Percentiles rank a stretch among this genome's conserved stretches.
These are phyloP conservation scores for Capronia coronata DNA, from an alignment of 2,329 filamentous ascomycete genomes.

Conservation along the genomic window DNA sequence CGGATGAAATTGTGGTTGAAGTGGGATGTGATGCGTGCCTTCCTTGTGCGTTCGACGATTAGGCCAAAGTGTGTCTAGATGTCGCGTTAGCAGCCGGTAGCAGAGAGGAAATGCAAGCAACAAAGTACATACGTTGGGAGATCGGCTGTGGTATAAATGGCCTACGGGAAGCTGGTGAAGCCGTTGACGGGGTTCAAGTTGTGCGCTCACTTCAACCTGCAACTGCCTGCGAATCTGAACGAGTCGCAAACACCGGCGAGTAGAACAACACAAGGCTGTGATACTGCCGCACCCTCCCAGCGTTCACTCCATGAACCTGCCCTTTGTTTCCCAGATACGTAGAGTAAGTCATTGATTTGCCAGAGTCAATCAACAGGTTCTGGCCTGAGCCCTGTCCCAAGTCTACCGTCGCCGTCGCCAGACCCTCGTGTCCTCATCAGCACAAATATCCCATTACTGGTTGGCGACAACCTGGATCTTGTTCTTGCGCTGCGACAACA, in stretches of 20 bases:
- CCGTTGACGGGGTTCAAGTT: neutral
- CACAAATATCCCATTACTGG: conserved; percentile 1
- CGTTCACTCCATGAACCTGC: neutral
- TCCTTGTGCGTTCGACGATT: neutral
- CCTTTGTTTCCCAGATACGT: neutral
- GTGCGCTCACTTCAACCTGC: neutral
- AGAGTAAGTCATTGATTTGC: neutral
- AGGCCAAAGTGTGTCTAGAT: neutral
- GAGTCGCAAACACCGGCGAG: neutral
- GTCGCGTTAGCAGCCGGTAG: neutral
- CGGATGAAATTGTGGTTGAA: neutral
- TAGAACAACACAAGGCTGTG: neutral
- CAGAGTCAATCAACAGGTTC: neutral
- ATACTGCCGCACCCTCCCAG: neutral
- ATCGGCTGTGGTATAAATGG: neutral
- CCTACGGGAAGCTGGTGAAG: neutral
- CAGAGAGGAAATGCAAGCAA: neutral
- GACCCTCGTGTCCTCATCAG: neutral
- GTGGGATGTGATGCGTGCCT: neutral
- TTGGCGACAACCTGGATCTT: conserved; percentile 46
- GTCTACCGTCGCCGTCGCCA: neutral
- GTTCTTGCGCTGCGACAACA: conserved; percentile 41
- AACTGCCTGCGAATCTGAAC: neutral
- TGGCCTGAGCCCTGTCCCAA: neutral
- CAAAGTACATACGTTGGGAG: neutral